Percentiles rank a stretch among this genome's conserved stretches.
Evolutionary conservation across 192 early-diverging fungal species (phyloP).

Genomic region (Diversispora epigaea): DNA sequence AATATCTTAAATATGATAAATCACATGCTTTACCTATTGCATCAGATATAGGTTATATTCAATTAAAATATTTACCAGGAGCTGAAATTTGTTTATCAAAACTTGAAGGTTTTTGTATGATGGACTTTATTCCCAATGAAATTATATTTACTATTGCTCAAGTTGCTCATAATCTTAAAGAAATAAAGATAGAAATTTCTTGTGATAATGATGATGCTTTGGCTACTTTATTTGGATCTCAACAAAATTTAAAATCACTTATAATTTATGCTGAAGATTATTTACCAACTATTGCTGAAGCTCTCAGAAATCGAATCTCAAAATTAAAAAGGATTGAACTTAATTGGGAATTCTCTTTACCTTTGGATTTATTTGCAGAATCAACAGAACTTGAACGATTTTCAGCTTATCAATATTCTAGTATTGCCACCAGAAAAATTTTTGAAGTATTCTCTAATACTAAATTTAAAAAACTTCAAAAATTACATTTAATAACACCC

Average conservation of each 20-base stretch:
- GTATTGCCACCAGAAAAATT: neutral
- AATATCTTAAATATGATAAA: constrained; percentile 1
- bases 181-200: neutral
- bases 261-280: neutral
- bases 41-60: neutral
- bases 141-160: neutral
- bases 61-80: neutral
- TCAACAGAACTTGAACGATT: neutral
- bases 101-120: neutral
- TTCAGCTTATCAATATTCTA: neutral
- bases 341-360: constrained; percentile 8
- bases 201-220: constrained; percentile 8
- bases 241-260: neutral
- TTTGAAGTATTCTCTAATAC: neutral
- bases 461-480: neutral
- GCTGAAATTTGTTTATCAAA: neutral
- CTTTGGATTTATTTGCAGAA: neutral
- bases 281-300: neutral
- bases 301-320: neutral
- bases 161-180: neutral
- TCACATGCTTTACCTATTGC: neutral
- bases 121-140: constrained; percentile 3
- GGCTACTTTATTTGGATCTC: neutral
- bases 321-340: neutral
- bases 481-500: neutral